Percentiles rank a stretch among this genome's conserved stretches.
These are phyloP conservation scores for Penicillium diatomitis DNA, from an alignment of 495 filamentous ascomycete species.

Conservation along the genomic window DNA sequence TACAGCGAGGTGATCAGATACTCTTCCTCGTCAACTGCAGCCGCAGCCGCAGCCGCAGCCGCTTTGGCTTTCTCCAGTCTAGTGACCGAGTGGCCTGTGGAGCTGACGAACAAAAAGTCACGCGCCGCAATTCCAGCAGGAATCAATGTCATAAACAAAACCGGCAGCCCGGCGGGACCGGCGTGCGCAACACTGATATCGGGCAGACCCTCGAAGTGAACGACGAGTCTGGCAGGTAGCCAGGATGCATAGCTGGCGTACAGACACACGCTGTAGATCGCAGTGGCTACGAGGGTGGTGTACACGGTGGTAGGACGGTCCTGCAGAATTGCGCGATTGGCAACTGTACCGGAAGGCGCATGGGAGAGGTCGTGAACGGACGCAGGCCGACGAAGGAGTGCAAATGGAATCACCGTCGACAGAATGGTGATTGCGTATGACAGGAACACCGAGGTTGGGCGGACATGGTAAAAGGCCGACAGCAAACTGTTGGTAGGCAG, in stretches of 20 bases:
- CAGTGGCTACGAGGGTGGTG: conserved; percentile 54
- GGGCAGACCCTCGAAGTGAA: conserved; percentile 59
- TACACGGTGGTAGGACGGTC: conserved; percentile 53
- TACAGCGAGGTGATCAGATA: conserved; percentile 47
- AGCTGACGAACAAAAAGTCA: conserved; percentile 68
- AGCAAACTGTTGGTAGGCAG: conserved; percentile 64
- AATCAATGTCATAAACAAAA: conserved; percentile 45
- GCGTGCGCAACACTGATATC: conserved; percentile 55
- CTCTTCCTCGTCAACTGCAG: conserved; percentile 50
- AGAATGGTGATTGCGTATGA: conserved; percentile 55
- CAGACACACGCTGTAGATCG: conserved; percentile 58
- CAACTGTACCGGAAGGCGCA: conserved; percentile 29
- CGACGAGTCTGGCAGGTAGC: conserved; percentile 57
- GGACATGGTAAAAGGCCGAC: conserved; percentile 61
- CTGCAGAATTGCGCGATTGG: conserved; percentile 61
- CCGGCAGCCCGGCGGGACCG: conserved; percentile 37
- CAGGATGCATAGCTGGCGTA: conserved; percentile 54
- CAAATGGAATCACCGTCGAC: conserved; percentile 60
- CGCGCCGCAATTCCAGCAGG: conserved; percentile 58
- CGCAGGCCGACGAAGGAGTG: conserved; percentile 55
- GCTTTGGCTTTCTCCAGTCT: conserved; percentile 20
- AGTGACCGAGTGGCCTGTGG: conserved; percentile 32
- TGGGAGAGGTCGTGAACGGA: conserved; percentile 51
- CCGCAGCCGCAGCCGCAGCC: conserved; percentile 47
- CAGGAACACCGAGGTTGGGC: conserved; percentile 43